Evolutionary conservation across 495 filamentous ascomycete genomes (phyloP), one percentile per base, ranked within the genome.

Genomic region (Penicillium bialowiezense): DNA sequence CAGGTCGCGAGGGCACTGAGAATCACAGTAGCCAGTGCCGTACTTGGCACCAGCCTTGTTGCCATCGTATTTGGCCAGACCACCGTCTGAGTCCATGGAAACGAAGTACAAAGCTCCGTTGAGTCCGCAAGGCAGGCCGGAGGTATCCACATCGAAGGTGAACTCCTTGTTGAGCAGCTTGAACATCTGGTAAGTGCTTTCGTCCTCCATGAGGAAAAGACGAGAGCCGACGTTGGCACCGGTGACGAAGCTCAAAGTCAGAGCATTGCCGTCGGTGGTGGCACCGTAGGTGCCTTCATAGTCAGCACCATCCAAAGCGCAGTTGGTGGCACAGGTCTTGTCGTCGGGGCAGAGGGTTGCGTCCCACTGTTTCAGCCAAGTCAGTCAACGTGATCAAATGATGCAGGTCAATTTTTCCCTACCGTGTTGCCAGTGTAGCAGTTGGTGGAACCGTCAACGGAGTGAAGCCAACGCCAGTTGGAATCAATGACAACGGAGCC

Each of bases 21-120:
- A 80, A 63, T 90, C 86, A 54, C 86, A 90, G 63, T 90, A 89
- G 0, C 86, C 86, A 0, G 86, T 87, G n/a, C 86, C 86, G 45
- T 86, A 88, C 40, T 71, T 72, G 36, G 86, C 85, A 33, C 86
- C 86, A 4, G 85, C 86, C 32, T 77, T 76, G 72, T 89, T 89
- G 38, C 68, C 62, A 0, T 71, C 54, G 54, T 72, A 74, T 26
- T 68, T 61, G 19, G 75, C 49, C 51, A 76, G 65, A 17, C 80
- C 85, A 59, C 86, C 86, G 39, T 79, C 77, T 8, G 73, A 61
- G 34, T 84, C 76, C 86, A 89, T 88, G 50, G 78, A 70, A 9
- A 73, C 69, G 14, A 88, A 71, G 59, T 88, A 88, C 14, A 88
- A 63, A 8, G 85, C 85, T 44, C 85, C 85, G 66, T 89, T 87